Base-by-base conservation (phyloP, 2,329 filamentous ascomycete genomes). In the Curvularia sp. region DNA sequence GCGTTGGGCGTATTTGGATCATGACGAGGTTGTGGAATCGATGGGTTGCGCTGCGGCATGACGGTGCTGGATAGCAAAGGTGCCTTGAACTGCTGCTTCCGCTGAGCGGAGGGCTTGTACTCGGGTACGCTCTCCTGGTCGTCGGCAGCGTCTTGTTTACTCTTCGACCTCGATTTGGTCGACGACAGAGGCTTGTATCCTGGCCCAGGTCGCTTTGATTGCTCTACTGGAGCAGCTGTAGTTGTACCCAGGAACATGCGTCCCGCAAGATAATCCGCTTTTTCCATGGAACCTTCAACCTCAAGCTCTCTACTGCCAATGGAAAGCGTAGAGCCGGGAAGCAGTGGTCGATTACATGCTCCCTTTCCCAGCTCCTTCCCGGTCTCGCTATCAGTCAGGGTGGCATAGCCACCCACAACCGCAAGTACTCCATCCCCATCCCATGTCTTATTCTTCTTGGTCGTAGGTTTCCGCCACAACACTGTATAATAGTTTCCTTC, bases 361-460 rank as follows among this genome's bases (percentile, higher is more conserved):
- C 79, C 80, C 52, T 82, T 83, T 1, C 88, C 89, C 74, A 91
- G 82, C 19, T 88, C 84, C 71, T 82, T 84, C 3, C 89, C 89
- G 0, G 83, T 83, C 19, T 75, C 68, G 10, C 84, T 81, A 70
- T 91, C 87, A 58, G 87, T 84, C 15, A 91, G 79, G 52, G 80
- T 81, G 3, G 84, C 87, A 68, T 83, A 84, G 3, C 87, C 87
- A 34, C 81, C 82, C 2, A 79, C 75, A 3, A 89, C 80, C 3
- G 81, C 80, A 8, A 91, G 79, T 2, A 90, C 81, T 1, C 88
- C 89, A 74, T 92, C 89, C 2, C 89, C 88, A 68, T 91, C 89
- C 88, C 89, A 92, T 5, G 87, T 91, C 73, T 91, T 91, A 74
- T 91, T 86, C 77, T 91, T 92, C 74, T 90, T 91, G 5, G 80